Conservation (phyloP, 2,329 filamentous ascomycete genomes). For the Arthrobotrys conoides region DNA sequence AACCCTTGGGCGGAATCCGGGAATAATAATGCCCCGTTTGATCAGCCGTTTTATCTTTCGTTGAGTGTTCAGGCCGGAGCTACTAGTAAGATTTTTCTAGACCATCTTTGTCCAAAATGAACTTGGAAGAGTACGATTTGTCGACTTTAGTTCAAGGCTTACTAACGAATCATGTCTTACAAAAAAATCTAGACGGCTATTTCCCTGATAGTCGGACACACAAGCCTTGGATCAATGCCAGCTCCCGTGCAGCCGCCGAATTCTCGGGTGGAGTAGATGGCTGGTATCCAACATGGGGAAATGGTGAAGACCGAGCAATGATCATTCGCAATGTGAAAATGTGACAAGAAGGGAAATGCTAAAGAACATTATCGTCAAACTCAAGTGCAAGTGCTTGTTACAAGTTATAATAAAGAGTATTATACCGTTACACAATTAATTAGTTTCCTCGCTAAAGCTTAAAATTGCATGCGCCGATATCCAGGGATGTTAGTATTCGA, state of each 20-base stretch:
- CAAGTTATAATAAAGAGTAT: not conserved
- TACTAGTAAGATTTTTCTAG: conserved; percentile 69
- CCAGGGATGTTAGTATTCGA: no score
- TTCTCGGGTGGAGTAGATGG: conserved; percentile 79
- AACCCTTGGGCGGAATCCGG: conserved; percentile 33
- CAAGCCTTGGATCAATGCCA: conserved; percentile 86
- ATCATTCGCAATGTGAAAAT: conserved; percentile 79
- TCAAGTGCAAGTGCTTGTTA: no score
- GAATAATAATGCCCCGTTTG: conserved; percentile 77
- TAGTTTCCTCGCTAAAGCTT: no score
- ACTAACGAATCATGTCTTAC: not conserved
- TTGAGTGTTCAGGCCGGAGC: conserved; percentile 81
- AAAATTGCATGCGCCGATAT: no score
- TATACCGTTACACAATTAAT: not conserved
- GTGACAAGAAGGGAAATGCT: conserved; percentile 74
- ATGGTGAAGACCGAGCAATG: conserved; percentile 69
- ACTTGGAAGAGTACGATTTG: not conserved
- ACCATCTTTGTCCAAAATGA: not conserved
- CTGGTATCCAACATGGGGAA: conserved; percentile 80
- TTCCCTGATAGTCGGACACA: conserved; percentile 69
- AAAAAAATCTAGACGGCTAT: conserved; percentile 6
- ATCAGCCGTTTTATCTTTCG: conserved; percentile 82
- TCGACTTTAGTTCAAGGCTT: not conserved
- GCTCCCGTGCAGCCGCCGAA: conserved; percentile 77
- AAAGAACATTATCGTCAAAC: no score